Evolutionary conservation across 768 basidiomycete genomes (phyloP), one percentile per base, ranked within the genome.

Genomic region (Mrakia frigida): DNA sequence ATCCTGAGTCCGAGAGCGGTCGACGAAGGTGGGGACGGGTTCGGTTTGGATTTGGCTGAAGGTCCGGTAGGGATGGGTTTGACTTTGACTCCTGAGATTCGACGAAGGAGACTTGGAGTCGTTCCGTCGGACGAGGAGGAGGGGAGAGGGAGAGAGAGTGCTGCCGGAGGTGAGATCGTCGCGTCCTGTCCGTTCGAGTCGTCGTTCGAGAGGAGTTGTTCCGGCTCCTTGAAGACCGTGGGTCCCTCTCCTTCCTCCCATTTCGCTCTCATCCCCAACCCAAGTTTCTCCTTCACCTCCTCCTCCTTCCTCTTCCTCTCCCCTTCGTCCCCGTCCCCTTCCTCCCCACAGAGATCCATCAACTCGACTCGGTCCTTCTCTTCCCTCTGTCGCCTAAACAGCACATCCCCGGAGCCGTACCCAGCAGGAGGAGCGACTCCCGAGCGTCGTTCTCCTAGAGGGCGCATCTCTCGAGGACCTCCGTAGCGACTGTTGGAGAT

Each of bases 1-100:
- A 73, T 73, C 33, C 60, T 18, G 10, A 33, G n/a, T 11, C 56
- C 72, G 60, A 73, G 56, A 25, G 56, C 3, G 23, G 56, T n/a
- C 37, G 65, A 50, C 14, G 46, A 41, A 11, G 39, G 39, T 41
- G 39, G n/a, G n/a, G n/a, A n/a, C n/a, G n/a, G 39, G 39, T 41
- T 41, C 6, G 39, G 14, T 9, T 5, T 56, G 4, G 56, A 9
- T 28, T 25, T 56, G 6, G 65, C 65, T 39, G 35, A 39, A 11
- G 63, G 63, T 68, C 65, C 65, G 25, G 65, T 41, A 18, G 65
- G 65, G 25, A 68, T 68, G 21, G 65, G 65, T 37, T 41, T 68
- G 35, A 35, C 41, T 21, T 73, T 60, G 28, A 74, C 33, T 16
- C 73, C 73, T 10, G 73, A 61, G 63, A 74, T 74, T 1, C 73